Base-by-base conservation (phyloP, 202 grass and related monocot genomes). In the Carex arenaria region DNA sequence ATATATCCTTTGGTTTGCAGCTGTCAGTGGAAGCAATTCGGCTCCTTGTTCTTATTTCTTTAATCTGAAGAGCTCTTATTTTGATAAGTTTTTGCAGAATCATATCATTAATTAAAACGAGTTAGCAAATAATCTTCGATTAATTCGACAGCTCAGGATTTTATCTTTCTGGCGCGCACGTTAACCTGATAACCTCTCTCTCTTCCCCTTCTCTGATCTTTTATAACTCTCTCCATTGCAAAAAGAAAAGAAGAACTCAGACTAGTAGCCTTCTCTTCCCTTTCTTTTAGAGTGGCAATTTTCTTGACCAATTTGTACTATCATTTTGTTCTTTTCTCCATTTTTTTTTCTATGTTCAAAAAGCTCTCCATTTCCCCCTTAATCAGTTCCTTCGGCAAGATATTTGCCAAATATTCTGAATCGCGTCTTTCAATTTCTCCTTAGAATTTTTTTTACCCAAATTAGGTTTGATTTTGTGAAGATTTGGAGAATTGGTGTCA, bases 91-190 rank as follows among this genome's bases (percentile, higher is more conserved):
- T 45, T 45, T 45, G 53, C 26, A 77, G 51, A 77, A 28, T 79
- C 32, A 51, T 72, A 45, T 45, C 17, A 80, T 30, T 80, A 59
- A 80, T 51, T 30, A 78, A 85, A 80, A 62, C 15, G 20, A 80
- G 52, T 82, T 87, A 17, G 17, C 15, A 55, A 77, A 64, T 87
- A 87, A 84, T 59, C 67, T 78, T 85, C 69, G 56, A 80, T 87
- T 85, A 86, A 86, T 75, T 82, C 36, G 84, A 92, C 90, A 95
- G 88, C 86, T 92, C 84, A 73, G 86, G 57, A 60, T 60, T 83
- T 75, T 81, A 73, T 78, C 90, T 87, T 92, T 85, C 88, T 95
- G 90, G 85, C 88, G 90, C 90, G 93, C 93, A 95, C 93, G 93
- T 95, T 92, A 85, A 94, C 80, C 80, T 79, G 45, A 49, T 49